phyloP scores from a whole-genome alignment of 352 stramenopile genomes.

The Sclerospora graminicola region DNA sequence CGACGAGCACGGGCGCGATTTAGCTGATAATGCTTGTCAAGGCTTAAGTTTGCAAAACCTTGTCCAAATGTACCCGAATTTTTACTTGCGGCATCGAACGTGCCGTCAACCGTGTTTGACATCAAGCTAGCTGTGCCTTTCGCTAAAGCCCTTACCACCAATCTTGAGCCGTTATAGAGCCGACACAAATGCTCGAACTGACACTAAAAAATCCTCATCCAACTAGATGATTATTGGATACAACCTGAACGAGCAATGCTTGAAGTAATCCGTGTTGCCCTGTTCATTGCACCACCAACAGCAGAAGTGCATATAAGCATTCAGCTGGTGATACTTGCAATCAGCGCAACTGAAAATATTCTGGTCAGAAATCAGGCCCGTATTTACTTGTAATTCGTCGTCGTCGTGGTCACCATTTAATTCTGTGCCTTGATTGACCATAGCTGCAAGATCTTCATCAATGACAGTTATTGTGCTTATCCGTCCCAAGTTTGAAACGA shows the following conservation, averaged over 20 bases:
- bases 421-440: too few relatives aligned
- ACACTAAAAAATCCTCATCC: slow-evolving; percentile 76
- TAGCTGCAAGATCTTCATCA: too few relatives aligned
- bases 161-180: slow-evolving; percentile 89
- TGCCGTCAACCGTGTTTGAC: slow-evolving; percentile 80
- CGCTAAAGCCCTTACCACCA: slow-evolving; percentile 73
- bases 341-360: slow-evolving; percentile 79
- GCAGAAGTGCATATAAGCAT: slow-evolving; percentile 63
- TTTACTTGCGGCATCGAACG: slow-evolving; percentile 81
- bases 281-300: too few relatives aligned
- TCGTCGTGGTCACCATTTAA: slow-evolving; percentile 10
- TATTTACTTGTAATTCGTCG: slow-evolving; percentile 7
- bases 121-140: slow-evolving; percentile 84
- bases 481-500: slow-evolving; percentile 9
- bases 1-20: too few relatives aligned
- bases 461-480: slow-evolving; percentile 36
- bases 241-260: slow-evolving; percentile 83
- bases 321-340: slow-evolving; percentile 70
- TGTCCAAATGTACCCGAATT: slow-evolving; percentile 85
- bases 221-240: slow-evolving; percentile 77
- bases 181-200: slow-evolving; percentile 94
- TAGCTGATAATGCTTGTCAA: too few relatives aligned
- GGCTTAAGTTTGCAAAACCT: slow-evolving; percentile 72
- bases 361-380: too few relatives aligned
- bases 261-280: slow-evolving; percentile 85